Percentiles rank a stretch among this genome's conserved stretches.
Evolutionary conservation across 2,329 filamentous ascomycete genomes (phyloP).

Genomic region (Septoria linicola): DNA sequence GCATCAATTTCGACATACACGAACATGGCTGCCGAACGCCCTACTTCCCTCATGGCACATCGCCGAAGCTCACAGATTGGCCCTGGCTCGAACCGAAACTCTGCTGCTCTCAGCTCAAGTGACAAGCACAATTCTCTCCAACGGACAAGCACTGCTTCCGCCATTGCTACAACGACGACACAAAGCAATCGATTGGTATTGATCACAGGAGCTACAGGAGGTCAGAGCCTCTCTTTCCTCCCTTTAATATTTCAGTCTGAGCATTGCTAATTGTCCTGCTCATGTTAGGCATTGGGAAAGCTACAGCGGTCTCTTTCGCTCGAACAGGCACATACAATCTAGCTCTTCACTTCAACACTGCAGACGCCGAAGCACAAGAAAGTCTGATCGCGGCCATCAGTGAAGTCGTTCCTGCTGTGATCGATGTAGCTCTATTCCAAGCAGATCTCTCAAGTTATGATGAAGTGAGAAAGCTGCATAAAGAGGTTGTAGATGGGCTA

Average conservation of each 20-base stretch:
- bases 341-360: conserved; percentile 46
- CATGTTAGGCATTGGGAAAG: conserved; percentile 44
- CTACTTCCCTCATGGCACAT: neutral
- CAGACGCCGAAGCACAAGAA: conserved; percentile 37
- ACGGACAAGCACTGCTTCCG: neutral
- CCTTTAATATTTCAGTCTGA: neutral
- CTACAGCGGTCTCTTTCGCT: conserved; percentile 44
- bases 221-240: neutral
- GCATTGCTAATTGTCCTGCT: too few relatives aligned
- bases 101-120: conserved; percentile 6
- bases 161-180: conserved; percentile 6
- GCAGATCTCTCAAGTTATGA: conserved; percentile 27
- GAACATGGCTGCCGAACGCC: conserved; percentile 1
- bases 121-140: conserved; percentile 9
- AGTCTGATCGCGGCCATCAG: conserved; percentile 34
- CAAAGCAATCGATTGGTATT: conserved; percentile 30
- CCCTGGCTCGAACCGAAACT: conserved; percentile 13
- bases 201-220: conserved; percentile 46
- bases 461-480: conserved; percentile 38
- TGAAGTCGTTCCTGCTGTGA: conserved; percentile 40
- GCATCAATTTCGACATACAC: neutral
- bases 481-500: conserved; percentile 36
- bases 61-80: conserved; percentile 13
- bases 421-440: conserved; percentile 38
- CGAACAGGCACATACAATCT: conserved; percentile 43